Evolutionary conservation across 345 rosid species (phyloP).

Genomic region (Anastatica hierochuntica): DNA sequence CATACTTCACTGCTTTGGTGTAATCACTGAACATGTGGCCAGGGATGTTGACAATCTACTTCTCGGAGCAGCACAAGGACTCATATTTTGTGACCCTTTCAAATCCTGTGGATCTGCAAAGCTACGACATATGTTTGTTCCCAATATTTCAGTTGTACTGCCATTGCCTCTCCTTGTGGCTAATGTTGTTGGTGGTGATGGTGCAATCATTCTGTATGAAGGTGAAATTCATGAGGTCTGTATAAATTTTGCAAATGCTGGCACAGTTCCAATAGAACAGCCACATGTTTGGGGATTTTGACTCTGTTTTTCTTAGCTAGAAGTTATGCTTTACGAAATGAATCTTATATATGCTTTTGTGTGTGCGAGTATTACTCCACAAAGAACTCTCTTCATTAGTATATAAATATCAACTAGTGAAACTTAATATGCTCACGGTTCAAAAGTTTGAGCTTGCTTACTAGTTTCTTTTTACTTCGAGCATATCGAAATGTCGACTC

Average conservation of each 20-base stretch:
- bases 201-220: slow-evolving; percentile 85
- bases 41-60: slow-evolving; percentile 95
- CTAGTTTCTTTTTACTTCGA: too few species aligned
- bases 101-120: slow-evolving; percentile 86
- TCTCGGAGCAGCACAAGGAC: slow-evolving; percentile 96
- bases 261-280: slow-evolving; percentile 84
- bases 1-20: slow-evolving; percentile 92
- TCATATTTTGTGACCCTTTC: slow-evolving; percentile 97
- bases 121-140: slow-evolving; percentile 65
- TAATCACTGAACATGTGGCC: slow-evolving; percentile 82
- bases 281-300: slow-evolving; percentile 92
- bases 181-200: slow-evolving; percentile 82
- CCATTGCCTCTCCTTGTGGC: slow-evolving; percentile 81
- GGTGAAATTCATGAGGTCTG: slow-evolving; percentile 80
- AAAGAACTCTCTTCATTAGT: too few species aligned
- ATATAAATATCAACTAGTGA: too few species aligned
- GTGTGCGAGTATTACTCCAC: too few species aligned
- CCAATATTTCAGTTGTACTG: slow-evolving; percentile 69
- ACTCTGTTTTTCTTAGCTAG: too few species aligned
- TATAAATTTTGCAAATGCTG: slow-evolving; percentile 91
- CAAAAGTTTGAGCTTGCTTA: too few species aligned
- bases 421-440: too few species aligned
- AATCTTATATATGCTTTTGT: too few species aligned
- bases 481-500: background rate
- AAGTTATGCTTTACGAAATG: too few species aligned